Evolutionary conservation across 768 basidiomycete genomes (phyloP), one percentile per base, ranked within the genome.

Genomic region (Clitopilus passeckerianus): DNA sequence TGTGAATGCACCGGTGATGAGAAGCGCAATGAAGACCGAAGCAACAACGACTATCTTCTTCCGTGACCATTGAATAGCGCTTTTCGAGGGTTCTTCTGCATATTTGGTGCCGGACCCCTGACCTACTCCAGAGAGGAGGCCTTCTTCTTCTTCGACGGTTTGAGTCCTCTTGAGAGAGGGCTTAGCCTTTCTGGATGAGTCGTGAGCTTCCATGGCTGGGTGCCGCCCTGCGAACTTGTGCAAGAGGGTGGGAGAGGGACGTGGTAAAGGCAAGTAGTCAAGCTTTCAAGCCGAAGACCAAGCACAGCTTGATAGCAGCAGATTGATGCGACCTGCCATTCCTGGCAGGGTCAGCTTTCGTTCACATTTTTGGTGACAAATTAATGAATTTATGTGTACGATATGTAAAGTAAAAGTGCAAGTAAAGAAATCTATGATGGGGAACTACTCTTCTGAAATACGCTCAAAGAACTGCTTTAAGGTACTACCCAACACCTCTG

Each of bases 391-490:
- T 41, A 41, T 41, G 37, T 41, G n/a, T n/a, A 5, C n/a, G n/a
- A 41, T 5, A 4, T 5, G 10, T 41, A 41, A 41, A 41, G 37
- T 41, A 41, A 41, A 41, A 3, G 10, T 7, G n/a, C 10, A 16
- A 44, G 9, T 18, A 50, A n/a, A 34, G 20, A 23, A 27, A 41
- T 30, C 27, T 30, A 30, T 30, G 37, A 53, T 53, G 54, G n/a
- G n/a, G n/a, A 61, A 68, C 70, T 80, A 86, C 65, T 86, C 83
- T 64, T 90, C 91, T 8, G 89, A 87, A 57, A 92, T 82, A 58
- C 88, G 81, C 70, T 93, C 91, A 64, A 94, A 93, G 70, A 94
- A 99, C 71, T 98, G 95, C 67, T 91, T 89, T 60, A 99, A 74
- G 1, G 93, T 97, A 53, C 86, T 86, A 20, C 91, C 82, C 64